Evolutionary conservation across 2,329 filamentous ascomycete species (phyloP).

Genomic region (Thermoascus crustaceus): DNA sequence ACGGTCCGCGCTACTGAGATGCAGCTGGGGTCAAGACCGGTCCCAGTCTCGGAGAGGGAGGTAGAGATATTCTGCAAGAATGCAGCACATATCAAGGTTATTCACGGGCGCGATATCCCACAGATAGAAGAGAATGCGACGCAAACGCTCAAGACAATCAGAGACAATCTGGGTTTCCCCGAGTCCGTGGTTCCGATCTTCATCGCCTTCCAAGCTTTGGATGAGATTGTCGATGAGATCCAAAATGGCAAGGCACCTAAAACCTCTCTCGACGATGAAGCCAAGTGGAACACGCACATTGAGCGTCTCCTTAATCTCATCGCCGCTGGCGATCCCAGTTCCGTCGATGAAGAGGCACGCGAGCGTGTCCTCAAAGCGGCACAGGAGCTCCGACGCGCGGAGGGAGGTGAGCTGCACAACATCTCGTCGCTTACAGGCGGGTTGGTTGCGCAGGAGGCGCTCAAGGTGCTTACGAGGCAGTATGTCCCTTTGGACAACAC

Average conservation of each 20-base stretch:
- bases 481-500: constrained; percentile 58
- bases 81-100: constrained; percentile 82
- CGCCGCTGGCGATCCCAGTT: constrained; percentile 33
- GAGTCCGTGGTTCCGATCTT: constrained; percentile 61
- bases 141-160: constrained; percentile 39
- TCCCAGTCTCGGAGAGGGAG: constrained; percentile 57
- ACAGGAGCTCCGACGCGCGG: constrained; percentile 64
- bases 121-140: constrained; percentile 35
- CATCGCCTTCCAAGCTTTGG: constrained; percentile 49
- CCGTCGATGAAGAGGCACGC: constrained; percentile 42
- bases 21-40: constrained; percentile 38
- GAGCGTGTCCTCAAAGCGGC: constrained; percentile 48
- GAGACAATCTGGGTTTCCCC: constrained; percentile 33
- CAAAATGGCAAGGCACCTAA: constrained; percentile 26
- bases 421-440: constrained; percentile 80
- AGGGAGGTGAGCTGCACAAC: constrained; percentile 84
- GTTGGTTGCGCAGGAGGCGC: constrained; percentile 92
- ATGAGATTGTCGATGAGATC: constrained; percentile 47
- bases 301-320: constrained; percentile 21
- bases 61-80: constrained; percentile 94
- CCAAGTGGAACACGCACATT: constrained; percentile 23
- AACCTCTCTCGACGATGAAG: constrained; percentile 25
- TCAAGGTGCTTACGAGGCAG: constrained; percentile 67
- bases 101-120: constrained; percentile 56
- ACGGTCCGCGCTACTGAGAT: constrained; percentile 52